Evolutionary conservation across 169 alveolate species (phyloP).

Genomic region (Cryptosporidium bovis): DNA sequence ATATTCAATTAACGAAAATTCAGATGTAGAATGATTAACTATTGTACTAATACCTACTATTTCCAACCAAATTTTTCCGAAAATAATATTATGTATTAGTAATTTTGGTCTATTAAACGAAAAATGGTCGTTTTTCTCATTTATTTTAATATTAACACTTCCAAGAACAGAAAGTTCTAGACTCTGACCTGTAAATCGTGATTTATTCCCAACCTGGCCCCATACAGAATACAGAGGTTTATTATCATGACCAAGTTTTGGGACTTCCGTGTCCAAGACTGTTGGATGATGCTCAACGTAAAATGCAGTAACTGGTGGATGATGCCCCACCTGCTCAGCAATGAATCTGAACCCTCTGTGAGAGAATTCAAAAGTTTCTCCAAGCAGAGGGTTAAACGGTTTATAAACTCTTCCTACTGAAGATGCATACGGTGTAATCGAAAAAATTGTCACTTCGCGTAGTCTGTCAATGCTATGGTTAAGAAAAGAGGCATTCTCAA

Average conservation of each 20-base stretch:
- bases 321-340: slow-evolving; percentile 94
- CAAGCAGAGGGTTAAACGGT: slow-evolving; percentile 95
- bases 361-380: slow-evolving; percentile 95
- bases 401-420: slow-evolving; percentile 90
- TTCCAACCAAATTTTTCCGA: slow-evolving; percentile 91
- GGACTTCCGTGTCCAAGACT: not conserved
- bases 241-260: slow-evolving; percentile 63
- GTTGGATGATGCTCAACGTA: slow-evolving; percentile 79
- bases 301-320: slow-evolving; percentile 95
- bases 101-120: slow-evolving; percentile 85
- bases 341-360: slow-evolving; percentile 89
- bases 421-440: slow-evolving; percentile 90
- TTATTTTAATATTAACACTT: slow-evolving; percentile 30
- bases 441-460: slow-evolving; percentile 87
- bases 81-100: slow-evolving; percentile 88
- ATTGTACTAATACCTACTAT: slow-evolving; percentile 69
- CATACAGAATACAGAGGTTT: slow-evolving; percentile 53
- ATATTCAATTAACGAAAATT: slow-evolving; percentile 51
- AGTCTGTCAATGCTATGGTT: slow-evolving; percentile 82
- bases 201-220: slow-evolving; percentile 68
- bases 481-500: slow-evolving; percentile 76
- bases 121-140: slow-evolving; percentile 81
- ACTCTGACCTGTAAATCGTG: slow-evolving; percentile 70
- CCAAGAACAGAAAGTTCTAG: slow-evolving; percentile 53
- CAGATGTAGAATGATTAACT: slow-evolving; percentile 45